Conservation (phyloP, 345 rosid species). For the Moricandia arvensis region DNA sequence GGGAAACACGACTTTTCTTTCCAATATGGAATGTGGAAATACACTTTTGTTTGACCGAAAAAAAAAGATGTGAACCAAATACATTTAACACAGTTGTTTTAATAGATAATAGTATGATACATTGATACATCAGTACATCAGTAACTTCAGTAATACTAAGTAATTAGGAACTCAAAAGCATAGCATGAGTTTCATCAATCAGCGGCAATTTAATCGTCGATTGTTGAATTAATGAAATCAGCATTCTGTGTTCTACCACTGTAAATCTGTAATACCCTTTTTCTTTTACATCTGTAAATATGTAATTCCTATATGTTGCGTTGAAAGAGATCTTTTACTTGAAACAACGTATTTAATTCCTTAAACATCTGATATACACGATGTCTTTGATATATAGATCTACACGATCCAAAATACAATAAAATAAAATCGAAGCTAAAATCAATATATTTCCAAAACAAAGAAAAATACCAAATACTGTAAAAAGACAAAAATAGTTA, state of each 20-base stretch:
- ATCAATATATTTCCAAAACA: too few relatives aligned
- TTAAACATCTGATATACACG: not conserved
- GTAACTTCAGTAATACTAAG: too few relatives aligned
- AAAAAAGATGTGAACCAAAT: not conserved
- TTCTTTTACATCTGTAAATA: too few relatives aligned
- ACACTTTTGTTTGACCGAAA: not conserved
- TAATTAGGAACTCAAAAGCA: not conserved
- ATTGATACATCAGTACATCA: too few relatives aligned
- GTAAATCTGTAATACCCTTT: not conserved
- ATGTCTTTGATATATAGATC: too few relatives aligned
- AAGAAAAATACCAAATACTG: too few relatives aligned
- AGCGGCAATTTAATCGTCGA: not conserved
- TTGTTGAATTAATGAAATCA: not conserved
- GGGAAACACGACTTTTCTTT: not conserved
- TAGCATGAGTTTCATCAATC: not conserved
- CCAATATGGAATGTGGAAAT: conserved; percentile 17
- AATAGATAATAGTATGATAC: too few relatives aligned
- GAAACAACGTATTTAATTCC: not conserved
- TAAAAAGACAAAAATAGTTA: too few relatives aligned
- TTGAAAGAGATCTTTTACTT: not conserved
- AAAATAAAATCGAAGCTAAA: too few relatives aligned
- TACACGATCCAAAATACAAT: too few relatives aligned
- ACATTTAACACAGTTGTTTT: too few relatives aligned
- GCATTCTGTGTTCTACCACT: not conserved
- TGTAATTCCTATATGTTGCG: not conserved